Evolutionary conservation across 2,329 filamentous ascomycete genomes (phyloP), one percentile per base, ranked within the genome.

Genomic region (Beauveria bassiana): DNA sequence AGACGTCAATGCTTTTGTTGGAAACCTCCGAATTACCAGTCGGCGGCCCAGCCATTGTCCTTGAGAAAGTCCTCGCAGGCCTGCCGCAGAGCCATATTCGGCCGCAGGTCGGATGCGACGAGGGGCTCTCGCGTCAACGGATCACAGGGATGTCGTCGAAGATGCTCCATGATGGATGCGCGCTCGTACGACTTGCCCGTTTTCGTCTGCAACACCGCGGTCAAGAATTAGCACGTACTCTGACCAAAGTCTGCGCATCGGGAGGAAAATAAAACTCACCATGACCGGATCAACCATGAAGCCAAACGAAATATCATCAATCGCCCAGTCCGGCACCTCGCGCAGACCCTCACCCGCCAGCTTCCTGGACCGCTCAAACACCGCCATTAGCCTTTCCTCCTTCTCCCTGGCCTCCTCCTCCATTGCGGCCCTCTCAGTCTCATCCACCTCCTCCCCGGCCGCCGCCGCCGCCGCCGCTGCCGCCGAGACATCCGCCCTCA

Each of bases 111-210:
- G 1, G 79, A 76, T 1, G 85, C 78, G 0, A 75, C 75, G 54
- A 97, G 79, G 0, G 88, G 85, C 64, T 92, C 88, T 47, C 93
- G 81, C 0, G 93, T 97, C 42, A 98, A 73, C 0, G 95, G 95
- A 72, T 99, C 95, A 16, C 84, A 89, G 0, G 81, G 81, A 40
- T 85, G 85, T 24, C 89, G 81, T 68, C 89, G 88, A 28, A 99
- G 79, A 71, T 97, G 92, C 73, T 96, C 91, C 70, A 92, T 80
- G 64, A 99, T 88, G 18, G 90, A 90, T 0, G 90, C 82, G 47
- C 93, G 84, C 72, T 98, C 95, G 72, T 96, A 99, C 1, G 89
- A 95, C 65, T 93, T 90, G 14, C 95, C 95, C 1, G 89, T 93
- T 69, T 89, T 92, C 1, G 90, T 93, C 49, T 51, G 14, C 2